Evolutionary conservation across 2,329 filamentous ascomycete genomes (phyloP).

Genomic region (Nakataea oryzae): DNA sequence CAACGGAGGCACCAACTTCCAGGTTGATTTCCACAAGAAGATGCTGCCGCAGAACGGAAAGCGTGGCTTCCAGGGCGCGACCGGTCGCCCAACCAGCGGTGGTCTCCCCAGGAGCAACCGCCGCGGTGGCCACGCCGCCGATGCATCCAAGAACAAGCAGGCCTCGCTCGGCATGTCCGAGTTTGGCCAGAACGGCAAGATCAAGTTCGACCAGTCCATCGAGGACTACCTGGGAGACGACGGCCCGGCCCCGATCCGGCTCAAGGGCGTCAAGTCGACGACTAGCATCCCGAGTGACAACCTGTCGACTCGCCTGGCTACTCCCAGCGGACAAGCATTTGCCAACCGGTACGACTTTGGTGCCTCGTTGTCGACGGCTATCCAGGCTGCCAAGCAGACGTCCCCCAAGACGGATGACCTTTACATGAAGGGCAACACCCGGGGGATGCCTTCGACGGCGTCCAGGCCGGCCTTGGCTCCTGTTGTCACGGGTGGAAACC

Average conservation of each 20-base stretch:
- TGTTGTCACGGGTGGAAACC: neutral
- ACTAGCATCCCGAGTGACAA: conserved; percentile 54
- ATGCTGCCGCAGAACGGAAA: conserved; percentile 50
- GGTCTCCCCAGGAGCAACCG: conserved; percentile 59
- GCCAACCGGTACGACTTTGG: conserved; percentile 93
- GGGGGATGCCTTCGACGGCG: conserved; percentile 12
- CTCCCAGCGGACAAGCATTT: conserved; percentile 63
- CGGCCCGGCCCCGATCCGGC: conserved; percentile 46
- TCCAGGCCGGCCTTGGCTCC: neutral
- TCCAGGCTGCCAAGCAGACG: conserved; percentile 60
- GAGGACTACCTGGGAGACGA: conserved; percentile 60
- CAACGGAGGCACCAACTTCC: conserved; percentile 79
- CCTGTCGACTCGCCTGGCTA: conserved; percentile 36
- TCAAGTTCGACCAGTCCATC: conserved; percentile 49
- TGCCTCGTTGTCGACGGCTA: conserved; percentile 77
- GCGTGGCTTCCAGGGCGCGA: conserved; percentile 37
- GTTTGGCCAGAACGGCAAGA: conserved; percentile 52
- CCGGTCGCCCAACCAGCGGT: conserved; percentile 35
- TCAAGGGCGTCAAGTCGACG: conserved; percentile 59
- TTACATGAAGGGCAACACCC: conserved; percentile 42
- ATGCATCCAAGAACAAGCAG: conserved; percentile 25
- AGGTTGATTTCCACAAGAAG: conserved; percentile 86
- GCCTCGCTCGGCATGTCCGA: conserved; percentile 49
- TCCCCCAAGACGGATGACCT: conserved; percentile 30
- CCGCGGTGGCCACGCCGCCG: conserved; percentile 17